Evolutionary conservation across 257 asterid species (phyloP).

Genomic region (Solanum paucissectum): DNA sequence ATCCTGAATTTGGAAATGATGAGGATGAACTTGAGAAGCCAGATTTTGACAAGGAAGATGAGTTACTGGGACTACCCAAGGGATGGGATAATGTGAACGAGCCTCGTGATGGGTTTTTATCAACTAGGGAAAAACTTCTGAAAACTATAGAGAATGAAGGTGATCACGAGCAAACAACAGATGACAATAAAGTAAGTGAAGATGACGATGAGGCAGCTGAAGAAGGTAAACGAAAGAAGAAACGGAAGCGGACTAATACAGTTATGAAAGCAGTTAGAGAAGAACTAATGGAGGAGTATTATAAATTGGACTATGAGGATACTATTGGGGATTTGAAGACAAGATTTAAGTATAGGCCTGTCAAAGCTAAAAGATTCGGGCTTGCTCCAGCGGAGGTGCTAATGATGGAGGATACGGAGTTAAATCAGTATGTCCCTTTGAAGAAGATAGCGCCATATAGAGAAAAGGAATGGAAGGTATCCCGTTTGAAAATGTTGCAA

Average conservation of each 20-base stretch:
- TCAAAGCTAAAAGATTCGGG: constrained; percentile 50
- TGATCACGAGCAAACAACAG: constrained; percentile 9
- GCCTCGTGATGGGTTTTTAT: constrained; percentile 34
- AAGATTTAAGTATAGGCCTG: constrained; percentile 64
- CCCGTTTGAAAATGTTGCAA: constrained; percentile 33
- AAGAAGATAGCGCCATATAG: constrained; percentile 74
- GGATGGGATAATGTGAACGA: constrained; percentile 49
- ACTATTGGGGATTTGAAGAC: constrained; percentile 73
- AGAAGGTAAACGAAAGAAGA: constrained; percentile 50
- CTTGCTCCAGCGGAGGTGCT: constrained; percentile 39
- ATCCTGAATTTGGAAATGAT: constrained; percentile 56
- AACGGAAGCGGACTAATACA: constrained; percentile 34
- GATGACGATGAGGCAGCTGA: constrained; percentile 15
- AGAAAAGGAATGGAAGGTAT: constrained; percentile 77
- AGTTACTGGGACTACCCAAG: constrained; percentile 64
- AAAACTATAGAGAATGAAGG: constrained; percentile 15
- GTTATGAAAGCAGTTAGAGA: constrained; percentile 38
- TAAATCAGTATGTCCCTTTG: constrained; percentile 66
- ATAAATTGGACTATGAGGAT: constrained; percentile 80
- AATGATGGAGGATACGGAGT: constrained; percentile 49
- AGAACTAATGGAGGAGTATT: constrained; percentile 68
- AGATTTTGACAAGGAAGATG: constrained; percentile 77
- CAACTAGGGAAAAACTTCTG: constrained; percentile 38
- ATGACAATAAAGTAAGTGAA: constrained; percentile 17
- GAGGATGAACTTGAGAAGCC: constrained; percentile 52